Conservation (phyloP, 768 basidiomycete genomes). For the Tylopilus rubrobrunneus region DNA sequence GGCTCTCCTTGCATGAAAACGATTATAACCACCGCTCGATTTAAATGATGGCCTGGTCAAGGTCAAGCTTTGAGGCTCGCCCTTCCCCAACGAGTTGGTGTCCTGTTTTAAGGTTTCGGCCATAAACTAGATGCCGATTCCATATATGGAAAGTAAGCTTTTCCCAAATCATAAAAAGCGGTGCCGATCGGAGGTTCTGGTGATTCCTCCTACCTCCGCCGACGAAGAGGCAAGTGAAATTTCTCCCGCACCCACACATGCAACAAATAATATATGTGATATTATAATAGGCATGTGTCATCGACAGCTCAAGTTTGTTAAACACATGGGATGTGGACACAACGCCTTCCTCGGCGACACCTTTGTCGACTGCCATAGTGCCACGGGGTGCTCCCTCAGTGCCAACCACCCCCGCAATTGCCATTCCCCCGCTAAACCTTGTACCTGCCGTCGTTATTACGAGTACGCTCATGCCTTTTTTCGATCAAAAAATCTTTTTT, state of each 20-base stretch:
- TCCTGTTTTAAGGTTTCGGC: too few relatives aligned
- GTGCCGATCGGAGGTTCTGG: neutral
- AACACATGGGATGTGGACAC: constrained; percentile 53
- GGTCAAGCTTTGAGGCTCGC: too few relatives aligned
- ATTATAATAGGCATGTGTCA: constrained; percentile 49
- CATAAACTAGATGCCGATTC: neutral
- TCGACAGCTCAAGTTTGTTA: constrained; percentile 51
- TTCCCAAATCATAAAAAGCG: neutral
- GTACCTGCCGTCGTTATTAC: constrained; percentile 56
- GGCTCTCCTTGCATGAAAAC: too few relatives aligned
- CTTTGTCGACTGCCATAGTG: constrained; percentile 50
- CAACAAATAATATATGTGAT: neutral
- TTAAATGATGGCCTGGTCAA: too few relatives aligned
- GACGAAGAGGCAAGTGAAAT: constrained; percentile 33
- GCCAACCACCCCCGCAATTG: constrained; percentile 47
- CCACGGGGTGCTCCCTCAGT: constrained; percentile 43
- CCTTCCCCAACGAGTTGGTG: too few relatives aligned
- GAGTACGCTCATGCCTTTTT: constrained; percentile 30
- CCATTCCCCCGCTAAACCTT: constrained; percentile 30
- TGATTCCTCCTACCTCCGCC: constrained; percentile 51
- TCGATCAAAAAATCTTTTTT: neutral
- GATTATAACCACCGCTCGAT: too few relatives aligned
- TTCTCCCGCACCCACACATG: neutral
- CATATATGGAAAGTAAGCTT: neutral
- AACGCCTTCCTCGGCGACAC: constrained; percentile 40